phyloP scores from a whole-genome alignment of 768 basidiomycete species.

The Udeniomyces megalosporus region DNA sequence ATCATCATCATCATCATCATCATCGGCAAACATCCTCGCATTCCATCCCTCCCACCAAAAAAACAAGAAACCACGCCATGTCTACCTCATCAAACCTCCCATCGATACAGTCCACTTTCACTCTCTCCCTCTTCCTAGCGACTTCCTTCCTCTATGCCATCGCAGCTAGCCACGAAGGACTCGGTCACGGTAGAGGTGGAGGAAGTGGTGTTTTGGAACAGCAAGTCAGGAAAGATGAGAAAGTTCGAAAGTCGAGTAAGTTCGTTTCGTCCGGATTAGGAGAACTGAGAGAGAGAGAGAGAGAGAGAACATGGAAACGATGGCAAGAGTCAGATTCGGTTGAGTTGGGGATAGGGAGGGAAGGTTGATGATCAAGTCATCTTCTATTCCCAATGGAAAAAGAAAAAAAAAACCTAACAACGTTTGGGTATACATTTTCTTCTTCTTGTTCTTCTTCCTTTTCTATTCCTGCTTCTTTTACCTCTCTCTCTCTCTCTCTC shows the following conservation, averaged over 20 bases:
- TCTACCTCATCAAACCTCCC: neutral
- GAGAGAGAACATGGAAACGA: neutral
- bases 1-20: too few species aligned
- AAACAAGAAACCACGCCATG: neutral
- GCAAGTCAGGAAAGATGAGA: neutral
- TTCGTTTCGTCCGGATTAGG: too few species aligned
- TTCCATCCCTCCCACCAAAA: neutral
- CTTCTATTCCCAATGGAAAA: too few species aligned
- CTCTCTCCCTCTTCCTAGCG: conserved; percentile 6
- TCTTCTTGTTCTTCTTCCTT: too few species aligned
- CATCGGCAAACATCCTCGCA: neutral
- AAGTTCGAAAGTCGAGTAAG: too few species aligned
- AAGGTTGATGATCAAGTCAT: too few species aligned
- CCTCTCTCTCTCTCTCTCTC: neutral
- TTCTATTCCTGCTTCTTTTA: too few species aligned
- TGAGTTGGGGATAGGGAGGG: too few species aligned
- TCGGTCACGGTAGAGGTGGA: neutral
- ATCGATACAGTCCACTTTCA: neutral
- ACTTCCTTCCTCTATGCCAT: neutral
- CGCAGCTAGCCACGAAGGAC: neutral
- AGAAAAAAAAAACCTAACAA: too few species aligned
- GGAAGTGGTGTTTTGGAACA: conserved; percentile 1
- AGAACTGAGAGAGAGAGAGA: neutral
- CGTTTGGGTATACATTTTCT: too few species aligned
- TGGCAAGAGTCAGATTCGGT: too few species aligned